Conservation (phyloP, 2,329 filamentous ascomycete genomes). For the Eutypa lata region DNA sequence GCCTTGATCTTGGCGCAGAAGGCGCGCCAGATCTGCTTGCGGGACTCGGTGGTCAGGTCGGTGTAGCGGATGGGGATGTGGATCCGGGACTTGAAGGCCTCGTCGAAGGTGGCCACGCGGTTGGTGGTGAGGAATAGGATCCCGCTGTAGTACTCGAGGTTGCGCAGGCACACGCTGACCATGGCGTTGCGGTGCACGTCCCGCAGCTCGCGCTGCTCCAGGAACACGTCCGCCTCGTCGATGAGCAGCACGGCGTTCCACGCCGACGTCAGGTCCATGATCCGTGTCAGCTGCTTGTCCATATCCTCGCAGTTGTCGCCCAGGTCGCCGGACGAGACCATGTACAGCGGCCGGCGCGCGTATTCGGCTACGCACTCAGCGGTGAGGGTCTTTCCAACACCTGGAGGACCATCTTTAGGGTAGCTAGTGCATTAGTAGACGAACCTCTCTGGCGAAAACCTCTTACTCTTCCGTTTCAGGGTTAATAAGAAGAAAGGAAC, state of each 20-base stretch:
- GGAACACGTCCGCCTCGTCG: too few species aligned
- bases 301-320: conserved; percentile 23
- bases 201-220: conserved; percentile 21
- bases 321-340: conserved; percentile 15
- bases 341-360: neutral
- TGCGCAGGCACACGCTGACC: conserved; percentile 20
- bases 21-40: conserved; percentile 18
- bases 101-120: conserved; percentile 18
- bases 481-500: too few species aligned
- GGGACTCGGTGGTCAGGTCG: conserved; percentile 9
- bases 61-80: conserved; percentile 20
- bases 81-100: conserved; percentile 20
- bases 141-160: conserved; percentile 20
- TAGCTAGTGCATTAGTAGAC: too few species aligned
- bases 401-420: conserved; percentile 13
- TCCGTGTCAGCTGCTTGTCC: conserved; percentile 16
- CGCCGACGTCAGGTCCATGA: conserved; percentile 39
- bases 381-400: conserved; percentile 13
- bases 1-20: conserved; percentile 17
- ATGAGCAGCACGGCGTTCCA: conserved; percentile 35
- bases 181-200: conserved; percentile 17
- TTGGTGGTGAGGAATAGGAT: neutral
- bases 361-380: neutral
- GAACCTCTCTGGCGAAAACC: too few species aligned
- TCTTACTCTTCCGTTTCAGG: too few species aligned